Percentiles rank a stretch among this genome's conserved stretches.
Evolutionary conservation across 108 stramenopile species (phyloP).

Genomic region (Nitzschia inconspicua): DNA sequence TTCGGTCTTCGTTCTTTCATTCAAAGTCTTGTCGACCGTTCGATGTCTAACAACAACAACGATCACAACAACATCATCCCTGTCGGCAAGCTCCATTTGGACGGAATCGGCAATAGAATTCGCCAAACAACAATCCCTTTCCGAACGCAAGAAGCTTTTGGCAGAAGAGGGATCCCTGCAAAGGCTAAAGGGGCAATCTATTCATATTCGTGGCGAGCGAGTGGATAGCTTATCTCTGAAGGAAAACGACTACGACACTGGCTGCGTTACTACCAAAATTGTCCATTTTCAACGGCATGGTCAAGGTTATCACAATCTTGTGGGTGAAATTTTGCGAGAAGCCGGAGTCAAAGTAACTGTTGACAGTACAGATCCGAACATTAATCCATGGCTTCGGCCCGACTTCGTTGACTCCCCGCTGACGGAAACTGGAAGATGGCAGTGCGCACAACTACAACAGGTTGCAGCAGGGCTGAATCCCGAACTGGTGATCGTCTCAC

Average conservation of each 20-base stretch:
- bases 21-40: no score
- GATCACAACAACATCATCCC: no score
- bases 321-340: slow-evolving; percentile 53
- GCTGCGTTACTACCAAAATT: slow-evolving; percentile 31
- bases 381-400: slow-evolving; percentile 50
- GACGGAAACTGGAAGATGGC: slow-evolving; percentile 41
- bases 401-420: slow-evolving; percentile 62
- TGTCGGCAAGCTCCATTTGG: no score
- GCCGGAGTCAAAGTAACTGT: slow-evolving; percentile 27
- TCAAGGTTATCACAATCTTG: slow-evolving; percentile 66
- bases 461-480: slow-evolving; percentile 28
- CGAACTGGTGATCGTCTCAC: slow-evolving; percentile 52
- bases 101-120: background rate
- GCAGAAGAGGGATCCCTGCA: no score
- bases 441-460: slow-evolving; percentile 29
- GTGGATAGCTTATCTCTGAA: background rate
- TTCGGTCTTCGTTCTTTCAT: no score
- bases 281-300: slow-evolving; percentile 73
- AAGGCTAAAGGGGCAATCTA: no score
- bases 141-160: background rate
- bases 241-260: background rate
- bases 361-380: slow-evolving; percentile 35
- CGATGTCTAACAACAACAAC: no score
- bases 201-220: background rate
- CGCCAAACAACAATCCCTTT: background rate